Base-by-base conservation (phyloP, 768 basidiomycete genomes). In the Lactifluus pinguis region DNA sequence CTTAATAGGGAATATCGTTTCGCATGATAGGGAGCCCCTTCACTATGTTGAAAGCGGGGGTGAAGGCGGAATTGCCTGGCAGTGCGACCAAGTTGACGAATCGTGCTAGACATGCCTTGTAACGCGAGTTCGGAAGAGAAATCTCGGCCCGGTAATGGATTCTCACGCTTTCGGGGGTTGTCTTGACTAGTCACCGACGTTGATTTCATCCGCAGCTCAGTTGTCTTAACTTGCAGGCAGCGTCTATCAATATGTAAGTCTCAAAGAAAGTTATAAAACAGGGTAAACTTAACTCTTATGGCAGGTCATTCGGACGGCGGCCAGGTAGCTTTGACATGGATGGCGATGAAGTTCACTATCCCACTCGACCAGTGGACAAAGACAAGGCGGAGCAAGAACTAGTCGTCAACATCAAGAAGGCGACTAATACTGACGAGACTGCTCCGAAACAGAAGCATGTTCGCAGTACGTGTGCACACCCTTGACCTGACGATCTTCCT, bases 381-480 rank as follows among this genome's bases (percentile, higher is more conserved):
- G 97, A 98, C 70, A 97, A 94, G 78, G 94, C 93, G 49, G 97
- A 99, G 72, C 82, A 86, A 57, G 97, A 98, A 72, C 83, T 99
- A 17, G 85, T 86, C 17, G 80, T 95, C 38, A 94, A 95, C 70
- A 95, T 99, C 73, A 99, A 99, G 82, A 99, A 99, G 72, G 97
- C 97, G 4, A 98, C 95, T 6, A 93, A 83, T 69, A 78, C 92
- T 45, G 97, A 99, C 53, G 97, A 98, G 77, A 83, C 85, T 32
- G 95, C 97, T 5, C 97, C 97, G 8, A 99, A 99, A 74, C 95
- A 98, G 81, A 99, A 99, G 72, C 97, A 99, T 71, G 97, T 99
- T 68, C 84, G 97, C 72, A 98, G 95, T 98, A 75, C 72, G 87
- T 79, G 47, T 53, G 21, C 54, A 32, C 0, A 4, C 42, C 9